phyloP scores from a whole-genome alignment of 2,329 filamentous ascomycete species.

The Ceratocystis harringtonii region DNA sequence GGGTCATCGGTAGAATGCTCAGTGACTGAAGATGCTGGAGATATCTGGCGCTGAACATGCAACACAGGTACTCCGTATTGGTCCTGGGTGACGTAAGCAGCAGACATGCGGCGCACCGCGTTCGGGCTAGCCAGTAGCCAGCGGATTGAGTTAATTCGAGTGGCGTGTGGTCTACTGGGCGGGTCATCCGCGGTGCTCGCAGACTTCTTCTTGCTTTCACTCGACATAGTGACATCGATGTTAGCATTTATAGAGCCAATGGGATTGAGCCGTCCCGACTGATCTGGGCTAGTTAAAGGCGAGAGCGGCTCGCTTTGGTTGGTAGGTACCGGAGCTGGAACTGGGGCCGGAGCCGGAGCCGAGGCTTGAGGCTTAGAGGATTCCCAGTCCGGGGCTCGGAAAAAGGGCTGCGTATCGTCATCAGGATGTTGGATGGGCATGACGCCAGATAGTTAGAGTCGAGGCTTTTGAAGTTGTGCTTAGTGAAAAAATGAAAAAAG shows the following conservation, averaged over 20 bases:
- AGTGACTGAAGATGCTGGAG: background rate
- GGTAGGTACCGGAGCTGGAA: background rate
- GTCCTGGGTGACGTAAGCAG: slow-evolving; percentile 8
- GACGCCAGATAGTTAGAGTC: background rate
- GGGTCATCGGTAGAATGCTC: background rate
- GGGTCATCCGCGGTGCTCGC: background rate
- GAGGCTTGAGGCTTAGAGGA: background rate
- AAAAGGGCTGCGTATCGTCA: slow-evolving; percentile 2
- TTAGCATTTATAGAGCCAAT: background rate
- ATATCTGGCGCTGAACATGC: slow-evolving; percentile 1
- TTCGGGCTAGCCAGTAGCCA: slow-evolving; percentile 6
- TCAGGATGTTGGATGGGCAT: background rate
- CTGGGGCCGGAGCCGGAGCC: background rate
- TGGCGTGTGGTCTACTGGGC: background rate
- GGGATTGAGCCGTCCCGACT: background rate
- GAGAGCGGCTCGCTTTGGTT: slow-evolving; percentile 12
- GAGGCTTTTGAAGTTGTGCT: background rate
- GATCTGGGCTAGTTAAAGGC: slow-evolving; percentile 8
- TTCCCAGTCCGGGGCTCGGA: slow-evolving; percentile 4
- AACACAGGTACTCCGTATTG: background rate
- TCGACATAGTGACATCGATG: background rate
- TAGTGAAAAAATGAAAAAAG: background rate
- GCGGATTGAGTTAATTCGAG: slow-evolving; percentile 9
- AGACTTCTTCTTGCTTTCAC: background rate
- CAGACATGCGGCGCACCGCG: slow-evolving; percentile 2